These are phyloP conservation scores for Annulohypoxylon stygium DNA, from an alignment of 495 filamentous ascomycete species.

Conservation along the genomic window DNA sequence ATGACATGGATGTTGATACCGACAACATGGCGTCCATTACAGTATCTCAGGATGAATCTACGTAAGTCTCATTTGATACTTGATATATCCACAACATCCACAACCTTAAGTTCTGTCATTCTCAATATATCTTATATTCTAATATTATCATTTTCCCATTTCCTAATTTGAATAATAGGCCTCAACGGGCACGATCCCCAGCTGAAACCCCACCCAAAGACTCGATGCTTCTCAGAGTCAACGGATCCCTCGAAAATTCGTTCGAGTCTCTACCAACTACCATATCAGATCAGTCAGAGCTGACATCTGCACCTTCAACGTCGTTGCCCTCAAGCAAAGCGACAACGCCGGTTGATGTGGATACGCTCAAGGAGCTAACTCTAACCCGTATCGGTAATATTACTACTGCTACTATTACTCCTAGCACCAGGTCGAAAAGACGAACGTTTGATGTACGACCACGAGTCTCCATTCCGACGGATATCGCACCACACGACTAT, in stretches of 20 bases:
- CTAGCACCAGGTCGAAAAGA: conserved; percentile 39
- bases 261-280: conserved; percentile 50
- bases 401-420: too few relatives aligned
- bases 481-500: conserved; percentile 78
- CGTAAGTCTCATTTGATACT: conserved; percentile 49
- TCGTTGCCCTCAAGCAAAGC: conserved; percentile 65
- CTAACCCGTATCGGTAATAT: conserved; percentile 1
- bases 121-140: not conserved
- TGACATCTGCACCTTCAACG: conserved; percentile 59
- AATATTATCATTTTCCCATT: not conserved
- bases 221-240: conserved; percentile 31
- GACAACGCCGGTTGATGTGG: conserved; percentile 66
- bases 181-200: conserved; percentile 36
- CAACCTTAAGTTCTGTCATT: not conserved
- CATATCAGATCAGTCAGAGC: conserved; percentile 59
- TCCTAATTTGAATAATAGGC: conserved; percentile 41
- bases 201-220: conserved; percentile 23
- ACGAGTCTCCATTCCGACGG: conserved; percentile 83
- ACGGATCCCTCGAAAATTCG: conserved; percentile 34
- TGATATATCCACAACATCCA: conserved; percentile 25
- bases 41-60: conserved; percentile 32
- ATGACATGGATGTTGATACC: conserved; percentile 39
- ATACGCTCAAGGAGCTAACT: conserved; percentile 52
- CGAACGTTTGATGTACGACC: conserved; percentile 70
- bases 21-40: conserved; percentile 33